Percentiles rank a stretch among this genome's conserved stretches.
Conservation (phyloP, 1,139 yeast genomes). For the Blastobotrys ciferrii region DNA sequence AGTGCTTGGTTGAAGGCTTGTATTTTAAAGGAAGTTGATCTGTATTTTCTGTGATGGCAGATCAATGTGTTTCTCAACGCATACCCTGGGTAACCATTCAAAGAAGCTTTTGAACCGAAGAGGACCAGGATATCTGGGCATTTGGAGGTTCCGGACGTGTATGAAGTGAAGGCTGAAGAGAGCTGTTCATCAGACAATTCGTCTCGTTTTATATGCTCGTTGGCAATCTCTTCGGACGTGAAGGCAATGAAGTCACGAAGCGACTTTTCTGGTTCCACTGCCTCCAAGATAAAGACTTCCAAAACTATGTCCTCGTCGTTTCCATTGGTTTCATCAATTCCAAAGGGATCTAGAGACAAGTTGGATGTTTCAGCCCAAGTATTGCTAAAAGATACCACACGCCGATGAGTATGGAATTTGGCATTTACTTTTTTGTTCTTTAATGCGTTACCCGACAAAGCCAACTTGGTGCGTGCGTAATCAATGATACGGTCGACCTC, state of each 20-base stretch:
- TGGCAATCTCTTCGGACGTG: conserved; percentile 6
- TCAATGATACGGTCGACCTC: conserved; percentile 1
- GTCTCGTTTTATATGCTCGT: not conserved
- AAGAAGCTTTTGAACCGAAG: conserved; percentile 16
- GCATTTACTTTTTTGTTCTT: not conserved
- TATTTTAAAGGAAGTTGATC: conserved; percentile 2
- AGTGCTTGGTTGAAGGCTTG: conserved; percentile 13
- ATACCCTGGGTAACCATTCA: conserved; percentile 22
- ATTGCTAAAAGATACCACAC: not conserved
- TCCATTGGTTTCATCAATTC: too few species aligned
- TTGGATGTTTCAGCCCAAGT: not conserved
- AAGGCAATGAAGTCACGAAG: conserved; percentile 5
- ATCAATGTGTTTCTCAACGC: conserved; percentile 18
- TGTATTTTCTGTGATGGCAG: conserved; percentile 15
- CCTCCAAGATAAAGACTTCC: conserved; percentile 16
- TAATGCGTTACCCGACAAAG: not conserved
- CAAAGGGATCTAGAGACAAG: not conserved
- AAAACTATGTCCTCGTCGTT: conserved; percentile 6
- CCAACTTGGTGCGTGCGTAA: not conserved
- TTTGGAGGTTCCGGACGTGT: conserved; percentile 15
- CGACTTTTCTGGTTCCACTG: conserved; percentile 8
- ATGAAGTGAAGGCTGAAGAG: conserved; percentile 10
- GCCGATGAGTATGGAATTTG: not conserved
- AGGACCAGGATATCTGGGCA: conserved; percentile 19
- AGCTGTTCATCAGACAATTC: conserved; percentile 13